Conservation (phyloP, 352 stramenopile species). For the Phytopythium delawarense region DNA sequence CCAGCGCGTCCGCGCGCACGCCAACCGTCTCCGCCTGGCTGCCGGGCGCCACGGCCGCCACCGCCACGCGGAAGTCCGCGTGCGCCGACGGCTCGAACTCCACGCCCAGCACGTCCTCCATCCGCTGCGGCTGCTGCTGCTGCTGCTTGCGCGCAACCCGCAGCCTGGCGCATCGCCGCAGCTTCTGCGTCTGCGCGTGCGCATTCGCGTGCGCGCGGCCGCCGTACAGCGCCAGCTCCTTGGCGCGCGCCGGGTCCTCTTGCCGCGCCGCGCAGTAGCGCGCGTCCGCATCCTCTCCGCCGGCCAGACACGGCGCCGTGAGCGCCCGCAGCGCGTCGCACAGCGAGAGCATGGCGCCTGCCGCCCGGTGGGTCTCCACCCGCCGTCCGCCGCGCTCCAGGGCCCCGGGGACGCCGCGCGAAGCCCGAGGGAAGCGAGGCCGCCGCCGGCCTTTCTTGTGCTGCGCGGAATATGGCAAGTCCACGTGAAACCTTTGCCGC, state of each 20-base stretch:
- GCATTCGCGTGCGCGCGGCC: slow-evolving; percentile 1
- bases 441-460: too few relatives aligned
- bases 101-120: slow-evolving; percentile 49
- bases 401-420: too few relatives aligned
- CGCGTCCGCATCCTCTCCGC: slow-evolving; percentile 26
- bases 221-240: slow-evolving; percentile 18
- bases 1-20: slow-evolving; percentile 46
- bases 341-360: slow-evolving; percentile 24
- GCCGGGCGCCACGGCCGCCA: slow-evolving; percentile 58
- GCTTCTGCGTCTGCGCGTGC: slow-evolving; percentile 11
- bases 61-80: slow-evolving; percentile 55
- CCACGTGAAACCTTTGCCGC: not conserved
- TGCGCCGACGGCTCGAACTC: slow-evolving; percentile 53
- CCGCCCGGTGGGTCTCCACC: not conserved
- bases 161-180: slow-evolving; percentile 33
- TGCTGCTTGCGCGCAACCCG: slow-evolving; percentile 20
- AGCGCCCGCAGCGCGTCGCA: slow-evolving; percentile 41
- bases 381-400: not conserved
- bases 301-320: slow-evolving; percentile 26
- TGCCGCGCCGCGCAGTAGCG: slow-evolving; percentile 18
- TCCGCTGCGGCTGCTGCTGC: not conserved
- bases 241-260: slow-evolving; percentile 27
- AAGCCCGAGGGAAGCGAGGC: not conserved
- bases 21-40: slow-evolving; percentile 44
- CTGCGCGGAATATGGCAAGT: not conserved